Evolutionary conservation across 495 filamentous ascomycete species (phyloP).

Genomic region (Bombardia bombarda): DNA sequence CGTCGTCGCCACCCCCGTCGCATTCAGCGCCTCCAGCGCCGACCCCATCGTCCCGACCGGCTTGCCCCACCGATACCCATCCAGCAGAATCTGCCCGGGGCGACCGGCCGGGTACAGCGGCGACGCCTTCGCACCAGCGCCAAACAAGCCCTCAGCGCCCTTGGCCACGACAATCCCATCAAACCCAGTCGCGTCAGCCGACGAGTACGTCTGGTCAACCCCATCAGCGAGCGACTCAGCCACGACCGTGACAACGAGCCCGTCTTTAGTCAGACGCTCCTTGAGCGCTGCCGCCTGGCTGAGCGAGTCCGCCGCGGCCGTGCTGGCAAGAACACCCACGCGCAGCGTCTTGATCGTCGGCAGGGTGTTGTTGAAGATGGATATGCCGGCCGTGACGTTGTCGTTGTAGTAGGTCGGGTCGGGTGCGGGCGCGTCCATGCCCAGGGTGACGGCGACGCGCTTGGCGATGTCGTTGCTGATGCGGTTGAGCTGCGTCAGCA

Average conservation of each 20-base stretch:
- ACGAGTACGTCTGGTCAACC: constrained; percentile 63
- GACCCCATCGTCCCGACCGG: constrained; percentile 55
- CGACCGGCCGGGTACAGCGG: constrained; percentile 57
- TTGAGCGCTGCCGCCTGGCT: constrained; percentile 42
- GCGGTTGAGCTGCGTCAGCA: constrained; percentile 62
- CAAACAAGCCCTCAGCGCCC: constrained; percentile 50
- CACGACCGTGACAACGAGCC: constrained; percentile 54
- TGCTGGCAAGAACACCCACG: constrained; percentile 57
- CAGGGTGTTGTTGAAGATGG: constrained; percentile 51
- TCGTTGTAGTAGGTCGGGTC: constrained; percentile 61
- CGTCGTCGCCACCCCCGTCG: constrained; percentile 30
- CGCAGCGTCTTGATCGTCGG: constrained; percentile 55
- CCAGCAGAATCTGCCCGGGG: constrained; percentile 55
- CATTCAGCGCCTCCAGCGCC: constrained; percentile 28
- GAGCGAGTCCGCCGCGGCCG: constrained; percentile 27
- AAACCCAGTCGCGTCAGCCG: constrained; percentile 61
- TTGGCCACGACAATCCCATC: constrained; percentile 59
- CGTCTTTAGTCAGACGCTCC: constrained; percentile 32
- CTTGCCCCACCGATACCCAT: constrained; percentile 67
- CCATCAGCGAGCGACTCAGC: constrained; percentile 49
- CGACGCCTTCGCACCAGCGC: constrained; percentile 17
- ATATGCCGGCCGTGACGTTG: constrained; percentile 57
- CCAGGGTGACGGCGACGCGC: constrained; percentile 58
- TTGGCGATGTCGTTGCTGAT: constrained; percentile 61
- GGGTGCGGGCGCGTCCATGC: constrained; percentile 46